Evolutionary conservation across 352 stramenopile species (phyloP).

Genomic region (Discostella stelligera): DNA sequence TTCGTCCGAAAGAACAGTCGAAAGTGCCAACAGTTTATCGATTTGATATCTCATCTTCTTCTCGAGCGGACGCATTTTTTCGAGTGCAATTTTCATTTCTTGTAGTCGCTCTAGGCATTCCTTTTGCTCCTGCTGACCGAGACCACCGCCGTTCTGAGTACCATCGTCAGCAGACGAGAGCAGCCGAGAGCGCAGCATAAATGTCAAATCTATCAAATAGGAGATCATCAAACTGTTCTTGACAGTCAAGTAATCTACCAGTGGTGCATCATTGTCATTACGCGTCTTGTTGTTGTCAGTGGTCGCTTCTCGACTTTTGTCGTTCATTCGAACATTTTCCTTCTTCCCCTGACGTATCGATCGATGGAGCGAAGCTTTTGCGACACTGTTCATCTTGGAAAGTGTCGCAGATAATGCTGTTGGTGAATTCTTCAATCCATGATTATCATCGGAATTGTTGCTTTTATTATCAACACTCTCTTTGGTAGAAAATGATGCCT

Average conservation of each 20-base stretch:
- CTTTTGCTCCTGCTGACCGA: neutral
- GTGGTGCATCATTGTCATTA: constrained; percentile 9
- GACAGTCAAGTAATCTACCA: constrained; percentile 71
- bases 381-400: constrained; percentile 29
- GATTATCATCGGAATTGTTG: neutral
- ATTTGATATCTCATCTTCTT: constrained; percentile 82
- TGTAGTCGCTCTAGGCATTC: constrained; percentile 52
- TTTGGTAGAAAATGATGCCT: neutral
- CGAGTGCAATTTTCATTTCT: constrained; percentile 72
- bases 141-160: neutral
- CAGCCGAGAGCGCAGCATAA: constrained; percentile 45
- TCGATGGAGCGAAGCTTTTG: constrained; percentile 29
- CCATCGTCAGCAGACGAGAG: constrained; percentile 18
- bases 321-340: constrained; percentile 2
- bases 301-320: neutral
- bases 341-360: constrained; percentile 21
- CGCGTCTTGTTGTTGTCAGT: neutral
- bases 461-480: neutral
- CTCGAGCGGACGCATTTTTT: constrained; percentile 76
- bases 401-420: neutral
- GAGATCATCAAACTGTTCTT: constrained; percentile 74
- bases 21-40: constrained; percentile 68
- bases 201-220: constrained; percentile 77
- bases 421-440: neutral
- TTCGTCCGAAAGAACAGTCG: constrained; percentile 14